A percentile compares a stretch with the other conserved stretches of the same genome.
phyloP scores from a whole-genome alignment of 2,329 filamentous ascomycete species.

The Cladosporium cucumerinum region DNA sequence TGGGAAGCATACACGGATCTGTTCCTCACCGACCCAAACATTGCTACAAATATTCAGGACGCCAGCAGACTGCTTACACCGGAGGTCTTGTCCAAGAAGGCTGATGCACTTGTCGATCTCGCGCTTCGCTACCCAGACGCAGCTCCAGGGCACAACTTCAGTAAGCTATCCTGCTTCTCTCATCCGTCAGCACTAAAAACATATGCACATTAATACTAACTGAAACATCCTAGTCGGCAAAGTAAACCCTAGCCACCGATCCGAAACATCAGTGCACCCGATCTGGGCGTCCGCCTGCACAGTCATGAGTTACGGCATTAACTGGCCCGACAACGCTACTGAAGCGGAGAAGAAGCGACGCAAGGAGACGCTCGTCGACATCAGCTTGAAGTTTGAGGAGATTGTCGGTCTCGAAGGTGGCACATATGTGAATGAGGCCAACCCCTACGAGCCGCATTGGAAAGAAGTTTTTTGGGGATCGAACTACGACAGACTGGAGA shows the following conservation, averaged over 20 bases:
- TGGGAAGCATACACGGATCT: neutral
- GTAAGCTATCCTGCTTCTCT: neutral
- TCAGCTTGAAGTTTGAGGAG: neutral
- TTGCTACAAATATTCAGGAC: conserved; percentile 1
- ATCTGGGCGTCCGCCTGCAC: neutral
- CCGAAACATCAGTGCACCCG: neutral
- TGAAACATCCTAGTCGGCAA: neutral
- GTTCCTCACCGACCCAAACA: neutral
- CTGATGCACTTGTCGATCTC: neutral
- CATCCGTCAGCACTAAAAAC: neutral
- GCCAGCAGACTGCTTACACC: neutral
- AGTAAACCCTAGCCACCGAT: neutral
- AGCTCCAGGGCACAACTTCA: neutral
- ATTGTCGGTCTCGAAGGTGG: neutral
- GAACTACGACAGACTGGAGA: neutral
- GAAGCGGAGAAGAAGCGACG: neutral
- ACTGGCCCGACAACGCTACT: conserved; percentile 3
- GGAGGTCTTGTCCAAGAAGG: neutral
- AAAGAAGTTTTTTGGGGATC: neutral
- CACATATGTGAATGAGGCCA: neutral
- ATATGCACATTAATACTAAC: neutral
- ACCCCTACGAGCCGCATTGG: conserved; percentile 6
- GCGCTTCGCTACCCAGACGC: neutral
- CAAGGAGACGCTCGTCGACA: neutral
- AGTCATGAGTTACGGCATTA: conserved; percentile 1